Base-by-base conservation (phyloP, 2,329 filamentous ascomycete genomes). In the Hymenoscyphus occultus region DNA sequence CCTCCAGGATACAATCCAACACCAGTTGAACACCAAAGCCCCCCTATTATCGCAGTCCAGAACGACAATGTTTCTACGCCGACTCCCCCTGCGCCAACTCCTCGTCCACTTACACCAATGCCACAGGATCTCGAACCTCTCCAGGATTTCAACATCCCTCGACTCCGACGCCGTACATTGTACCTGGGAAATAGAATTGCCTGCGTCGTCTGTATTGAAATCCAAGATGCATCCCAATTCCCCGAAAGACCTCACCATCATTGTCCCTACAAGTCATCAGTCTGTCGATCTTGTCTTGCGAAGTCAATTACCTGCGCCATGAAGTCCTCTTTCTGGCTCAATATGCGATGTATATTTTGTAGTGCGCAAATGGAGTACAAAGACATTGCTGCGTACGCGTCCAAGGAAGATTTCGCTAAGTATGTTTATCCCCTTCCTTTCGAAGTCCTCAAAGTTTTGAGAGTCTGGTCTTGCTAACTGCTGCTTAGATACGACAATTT, bases 301-400 rank as follows among this genome's bases (percentile, higher is more conserved):
- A 63, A 61, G 16, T 28, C 59, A 13, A 68, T 68, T 32, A 39
- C 56, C 16, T 28, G 54, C 3, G 57, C 58, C 2, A 67, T 68
- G 14, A 51, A 65, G 54, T 32, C 48, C 12, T 65, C 65, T 14
- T 59, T 67, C 1, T 70, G 68, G 68, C 56, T 64, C 19, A 65
- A 70, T 61, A 68, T 70, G 13, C 28, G 67, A 42, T 70, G 68
- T 35, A 67, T 65, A 14, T 59, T 64, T 3, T 68, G 67, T 60
- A 65, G 65, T 40, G 5, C 60, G 3, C 56, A 64, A 45, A 45
- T 70, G 0, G 16, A 66, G 31, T 65, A 70, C 48, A 62, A 66
- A 14, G 68, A 70, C 57, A 51, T 70, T 10, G 62, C 58, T 3
- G 67, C 67, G 19, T 66, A 66, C 59, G 66, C 66, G 19, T 31